A percentile compares a stretch with the other conserved stretches of the same genome.
Evolutionary conservation across 2,329 filamentous ascomycete species (phyloP).

Genomic region (Paraconiothyrium brasiliense): DNA sequence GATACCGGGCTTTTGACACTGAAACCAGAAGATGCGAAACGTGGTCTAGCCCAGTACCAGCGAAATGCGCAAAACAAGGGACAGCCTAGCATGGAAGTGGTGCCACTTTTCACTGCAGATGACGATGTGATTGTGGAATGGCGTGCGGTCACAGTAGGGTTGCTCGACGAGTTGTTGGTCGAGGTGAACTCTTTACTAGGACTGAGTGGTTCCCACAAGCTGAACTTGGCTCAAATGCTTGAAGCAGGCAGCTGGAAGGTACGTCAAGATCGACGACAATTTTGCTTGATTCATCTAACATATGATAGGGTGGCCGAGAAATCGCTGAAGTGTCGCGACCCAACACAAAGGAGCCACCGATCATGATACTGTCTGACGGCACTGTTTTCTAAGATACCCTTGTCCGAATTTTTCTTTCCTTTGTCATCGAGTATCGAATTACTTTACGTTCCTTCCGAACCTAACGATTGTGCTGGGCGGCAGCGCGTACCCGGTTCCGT

Average conservation of each 20-base stretch:
- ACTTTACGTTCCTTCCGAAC: slow-evolving; percentile 32
- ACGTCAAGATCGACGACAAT: slow-evolving; percentile 43
- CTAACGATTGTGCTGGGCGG: slow-evolving; percentile 16
- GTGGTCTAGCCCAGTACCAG: slow-evolving; percentile 75
- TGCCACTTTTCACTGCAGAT: slow-evolving; percentile 75
- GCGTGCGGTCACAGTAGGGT: slow-evolving; percentile 78
- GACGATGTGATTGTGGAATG: slow-evolving; percentile 85
- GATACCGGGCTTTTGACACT: slow-evolving; percentile 83
- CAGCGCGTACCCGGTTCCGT: slow-evolving; percentile 10
- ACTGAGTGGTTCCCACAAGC: slow-evolving; percentile 72
- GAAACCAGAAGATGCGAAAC: slow-evolving; percentile 73
- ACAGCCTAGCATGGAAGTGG: slow-evolving; percentile 75
- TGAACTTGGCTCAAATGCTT: slow-evolving; percentile 86
- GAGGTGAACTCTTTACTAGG: slow-evolving; percentile 75
- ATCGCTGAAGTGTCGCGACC: slow-evolving; percentile 94
- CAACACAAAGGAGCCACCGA: slow-evolving; percentile 95
- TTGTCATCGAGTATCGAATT: slow-evolving; percentile 16
- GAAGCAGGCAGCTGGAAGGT: slow-evolving; percentile 99
- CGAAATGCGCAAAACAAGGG: slow-evolving; percentile 77
- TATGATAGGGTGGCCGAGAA: slow-evolving; percentile 82
- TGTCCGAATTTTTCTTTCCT: slow-evolving; percentile 33
- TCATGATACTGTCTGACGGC: slow-evolving; percentile 94
- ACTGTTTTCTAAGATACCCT: slow-evolving; percentile 82
- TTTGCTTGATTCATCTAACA: slow-evolving; percentile 21
- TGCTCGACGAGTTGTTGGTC: slow-evolving; percentile 74